A percentile compares a stretch with the other conserved stretches of the same genome.
These are phyloP conservation scores for Viola odorata DNA, from an alignment of 345 rosid genomes.

Conservation along the genomic window DNA sequence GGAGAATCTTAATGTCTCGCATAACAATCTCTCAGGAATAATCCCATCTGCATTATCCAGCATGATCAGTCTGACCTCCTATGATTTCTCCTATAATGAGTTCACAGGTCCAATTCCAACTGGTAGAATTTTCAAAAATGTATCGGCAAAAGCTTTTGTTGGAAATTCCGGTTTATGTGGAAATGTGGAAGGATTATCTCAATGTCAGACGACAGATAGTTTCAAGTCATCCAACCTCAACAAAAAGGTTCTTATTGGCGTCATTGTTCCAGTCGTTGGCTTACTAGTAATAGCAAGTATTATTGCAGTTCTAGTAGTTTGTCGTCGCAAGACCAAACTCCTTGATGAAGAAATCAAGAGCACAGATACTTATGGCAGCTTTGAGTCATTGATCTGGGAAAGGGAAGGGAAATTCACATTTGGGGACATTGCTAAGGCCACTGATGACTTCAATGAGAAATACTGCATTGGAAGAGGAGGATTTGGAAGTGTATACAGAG, in stretches of 20 bases:
- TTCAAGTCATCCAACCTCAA: conserved; percentile 17
- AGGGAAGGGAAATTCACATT: conserved; percentile 54
- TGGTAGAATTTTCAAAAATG: conserved; percentile 33
- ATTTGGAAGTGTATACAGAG: conserved; percentile 58
- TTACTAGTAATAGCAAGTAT: conserved; percentile 20
- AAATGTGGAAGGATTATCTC: conserved; percentile 31
- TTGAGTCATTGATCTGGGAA: conserved; percentile 45
- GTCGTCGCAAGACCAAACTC: conserved; percentile 11
- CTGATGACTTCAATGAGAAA: conserved; percentile 40
- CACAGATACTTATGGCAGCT: background rate
- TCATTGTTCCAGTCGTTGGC: conserved; percentile 34
- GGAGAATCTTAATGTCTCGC: conserved; percentile 53
- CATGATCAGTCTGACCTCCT: conserved; percentile 38
- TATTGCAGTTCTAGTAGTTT: conserved; percentile 7
- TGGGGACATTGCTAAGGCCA: conserved; percentile 50
- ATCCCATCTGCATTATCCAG: conserved; percentile 44
- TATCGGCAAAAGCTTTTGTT: conserved; percentile 29
- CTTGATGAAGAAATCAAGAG: conserved; percentile 30
- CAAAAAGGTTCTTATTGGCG: conserved; percentile 30
- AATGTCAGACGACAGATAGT: conserved; percentile 20
- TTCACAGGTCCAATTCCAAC: conserved; percentile 48
- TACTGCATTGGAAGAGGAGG: conserved; percentile 67
- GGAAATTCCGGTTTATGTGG: conserved; percentile 68
- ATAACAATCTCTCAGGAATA: conserved; percentile 44
- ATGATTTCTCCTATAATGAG: conserved; percentile 55